phyloP scores from a whole-genome alignment of 1,139 yeast species.

The Trichomonascaceae sp. region DNA sequence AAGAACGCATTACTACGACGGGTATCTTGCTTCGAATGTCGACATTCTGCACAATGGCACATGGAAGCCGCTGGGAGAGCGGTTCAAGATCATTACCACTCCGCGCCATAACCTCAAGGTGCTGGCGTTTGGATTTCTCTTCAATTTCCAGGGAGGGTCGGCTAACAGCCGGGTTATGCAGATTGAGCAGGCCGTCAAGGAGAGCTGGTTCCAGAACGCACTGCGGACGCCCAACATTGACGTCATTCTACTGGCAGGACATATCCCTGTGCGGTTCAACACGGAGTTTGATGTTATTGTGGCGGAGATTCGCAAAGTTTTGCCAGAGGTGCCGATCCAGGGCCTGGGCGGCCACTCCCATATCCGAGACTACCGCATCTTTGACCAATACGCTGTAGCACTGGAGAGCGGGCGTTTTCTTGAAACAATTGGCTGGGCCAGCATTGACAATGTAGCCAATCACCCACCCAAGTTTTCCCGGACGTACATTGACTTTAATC shows the following conservation, averaged over 20 bases:
- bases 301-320: constrained; percentile 38
- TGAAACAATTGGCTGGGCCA: constrained; percentile 83
- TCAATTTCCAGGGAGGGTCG: constrained; percentile 58
- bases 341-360: constrained; percentile 95
- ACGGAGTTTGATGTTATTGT: constrained; percentile 39
- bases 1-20: constrained; percentile 45
- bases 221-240: constrained; percentile 41
- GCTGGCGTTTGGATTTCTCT: constrained; percentile 67
- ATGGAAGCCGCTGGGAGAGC: constrained; percentile 55
- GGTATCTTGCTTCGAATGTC: constrained; percentile 72
- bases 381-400: constrained; percentile 58
- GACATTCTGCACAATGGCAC: constrained; percentile 40
- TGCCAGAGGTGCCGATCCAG: constrained; percentile 57
- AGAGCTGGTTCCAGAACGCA: constrained; percentile 53
- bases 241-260: constrained; percentile 59
- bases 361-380: constrained; percentile 64
- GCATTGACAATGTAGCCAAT: constrained; percentile 28
- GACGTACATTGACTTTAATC: constrained; percentile 69
- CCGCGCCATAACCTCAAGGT: constrained; percentile 38
- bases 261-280: constrained; percentile 62
- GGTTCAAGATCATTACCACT: constrained; percentile 53
- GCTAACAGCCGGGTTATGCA: constrained; percentile 50
- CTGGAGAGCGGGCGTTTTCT: constrained; percentile 86
- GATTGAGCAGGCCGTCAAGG: constrained; percentile 40
- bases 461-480: constrained; percentile 31